phyloP scores from a whole-genome alignment of 2,329 filamentous ascomycete species.

The Pseudovirgaria hyperparasitica region DNA sequence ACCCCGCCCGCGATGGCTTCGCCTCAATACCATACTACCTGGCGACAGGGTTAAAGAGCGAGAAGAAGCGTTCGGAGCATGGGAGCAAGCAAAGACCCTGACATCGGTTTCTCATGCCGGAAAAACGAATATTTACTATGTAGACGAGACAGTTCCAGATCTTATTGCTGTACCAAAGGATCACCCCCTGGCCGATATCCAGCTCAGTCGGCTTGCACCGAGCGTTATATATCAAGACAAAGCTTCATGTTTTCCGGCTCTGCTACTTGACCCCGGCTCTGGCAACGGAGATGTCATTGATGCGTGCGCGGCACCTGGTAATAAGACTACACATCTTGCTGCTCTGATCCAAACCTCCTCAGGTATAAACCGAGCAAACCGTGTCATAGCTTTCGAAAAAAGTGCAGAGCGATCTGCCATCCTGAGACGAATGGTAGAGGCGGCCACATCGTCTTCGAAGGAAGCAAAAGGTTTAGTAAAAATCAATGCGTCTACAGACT shows the following conservation, averaged over 20 bases:
- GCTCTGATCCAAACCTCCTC: slow-evolving; percentile 54
- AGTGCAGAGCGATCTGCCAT: slow-evolving; percentile 59
- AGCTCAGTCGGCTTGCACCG: slow-evolving; percentile 59
- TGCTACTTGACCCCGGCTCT: slow-evolving; percentile 58
- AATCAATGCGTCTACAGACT: slow-evolving; percentile 67
- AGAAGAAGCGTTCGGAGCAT: slow-evolving; percentile 59
- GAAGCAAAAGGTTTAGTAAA: slow-evolving; percentile 52
- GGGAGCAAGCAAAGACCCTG: slow-evolving; percentile 43
- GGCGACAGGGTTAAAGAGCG: no score
- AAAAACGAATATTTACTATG: slow-evolving; percentile 42
- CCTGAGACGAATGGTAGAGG: slow-evolving; percentile 70
- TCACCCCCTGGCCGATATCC: slow-evolving; percentile 59
- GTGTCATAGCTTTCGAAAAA: slow-evolving; percentile 70
- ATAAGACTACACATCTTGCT: slow-evolving; percentile 91
- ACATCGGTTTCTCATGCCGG: slow-evolving; percentile 35
- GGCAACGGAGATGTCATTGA: slow-evolving; percentile 73
- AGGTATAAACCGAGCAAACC: slow-evolving; percentile 24
- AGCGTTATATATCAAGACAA: slow-evolving; percentile 88
- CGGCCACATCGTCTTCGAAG: no score
- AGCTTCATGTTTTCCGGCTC: slow-evolving; percentile 91
- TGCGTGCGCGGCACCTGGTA: slow-evolving; percentile 86
- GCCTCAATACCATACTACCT: slow-evolving; percentile 71
- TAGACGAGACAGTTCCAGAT: slow-evolving; percentile 76
- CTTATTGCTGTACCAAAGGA: slow-evolving; percentile 69
- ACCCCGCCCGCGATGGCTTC: slow-evolving; percentile 77